Conservation (phyloP, 768 basidiomycete genomes). For the Leccinellum albellum region DNA sequence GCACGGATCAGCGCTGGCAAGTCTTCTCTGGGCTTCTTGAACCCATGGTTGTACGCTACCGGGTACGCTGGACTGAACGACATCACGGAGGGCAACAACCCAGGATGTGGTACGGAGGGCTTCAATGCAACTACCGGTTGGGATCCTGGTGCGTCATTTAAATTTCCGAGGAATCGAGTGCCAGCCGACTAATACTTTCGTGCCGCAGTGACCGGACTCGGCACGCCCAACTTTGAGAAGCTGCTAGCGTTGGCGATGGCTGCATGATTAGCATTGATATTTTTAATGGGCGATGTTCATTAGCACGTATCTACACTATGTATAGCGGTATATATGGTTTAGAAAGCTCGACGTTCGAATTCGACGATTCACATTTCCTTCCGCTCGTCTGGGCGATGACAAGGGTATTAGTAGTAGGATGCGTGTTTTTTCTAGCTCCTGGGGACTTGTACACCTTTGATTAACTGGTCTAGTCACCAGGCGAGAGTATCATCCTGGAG, state of each 20-base stretch:
- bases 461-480: too few species aligned
- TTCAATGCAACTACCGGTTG: conserved; percentile 59
- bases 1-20: conserved; percentile 44
- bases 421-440: too few species aligned
- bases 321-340: neutral
- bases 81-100: conserved; percentile 54
- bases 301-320: neutral
- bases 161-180: neutral
- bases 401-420: neutral
- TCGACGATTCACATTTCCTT: neutral
- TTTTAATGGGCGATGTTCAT: neutral
- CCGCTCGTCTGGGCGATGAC: neutral
- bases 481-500: too few species aligned
- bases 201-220: conserved; percentile 48
- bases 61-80: conserved; percentile 46
- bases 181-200: neutral
- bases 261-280: neutral
- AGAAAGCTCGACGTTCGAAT: neutral
- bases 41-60: conserved; percentile 52
- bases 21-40: conserved; percentile 58
- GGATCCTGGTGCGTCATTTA: conserved; percentile 49
- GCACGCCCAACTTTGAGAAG: conserved; percentile 51
- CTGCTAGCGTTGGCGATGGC: conserved; percentile 38
- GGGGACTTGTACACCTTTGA: too few species aligned
- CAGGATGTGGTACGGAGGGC: conserved; percentile 59